Conservation (phyloP, 371 early-diverging fungal species). For the Mortierella sp. region DNA sequence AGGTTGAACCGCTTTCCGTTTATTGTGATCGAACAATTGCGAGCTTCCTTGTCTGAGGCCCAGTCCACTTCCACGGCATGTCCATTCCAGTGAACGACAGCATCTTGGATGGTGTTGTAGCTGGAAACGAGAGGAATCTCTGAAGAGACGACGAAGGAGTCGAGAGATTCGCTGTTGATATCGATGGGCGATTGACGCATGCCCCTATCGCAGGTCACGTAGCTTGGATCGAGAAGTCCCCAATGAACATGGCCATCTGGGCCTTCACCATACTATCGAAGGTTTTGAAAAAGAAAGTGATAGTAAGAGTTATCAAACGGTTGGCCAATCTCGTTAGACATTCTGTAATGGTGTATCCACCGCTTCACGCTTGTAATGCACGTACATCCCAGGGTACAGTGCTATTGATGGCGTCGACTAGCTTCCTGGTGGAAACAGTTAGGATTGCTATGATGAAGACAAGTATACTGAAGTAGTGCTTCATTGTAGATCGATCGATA, state of each 20-base stretch:
- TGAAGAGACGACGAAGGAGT: not conserved
- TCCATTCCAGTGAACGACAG: slow-evolving; percentile 14
- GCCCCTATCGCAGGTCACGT: slow-evolving; percentile 23
- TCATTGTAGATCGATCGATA: not conserved
- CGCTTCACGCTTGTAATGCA: no score
- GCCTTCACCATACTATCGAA: slow-evolving; percentile 7
- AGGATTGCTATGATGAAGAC: no score
- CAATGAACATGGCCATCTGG: slow-evolving; percentile 9
- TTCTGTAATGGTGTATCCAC: no score
- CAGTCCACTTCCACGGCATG: slow-evolving; percentile 33
- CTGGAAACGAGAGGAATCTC: not conserved
- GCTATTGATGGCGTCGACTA: not conserved
- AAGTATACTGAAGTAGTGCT: no score
- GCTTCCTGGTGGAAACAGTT: no score
- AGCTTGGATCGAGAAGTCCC: slow-evolving; percentile 14
- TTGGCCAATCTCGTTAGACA: no score
- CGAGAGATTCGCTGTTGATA: slow-evolving; percentile 11
- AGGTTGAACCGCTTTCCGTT: slow-evolving; percentile 32
- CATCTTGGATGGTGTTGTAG: not conserved
- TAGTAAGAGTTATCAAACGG: no score
- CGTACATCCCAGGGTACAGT: not conserved
- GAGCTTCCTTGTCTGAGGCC: not conserved
- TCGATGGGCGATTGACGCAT: slow-evolving; percentile 54
- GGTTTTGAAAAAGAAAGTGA: no score
- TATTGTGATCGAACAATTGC: slow-evolving; percentile 11